Evolutionary conservation across 768 basidiomycete genomes (phyloP), one percentile per base, ranked within the genome.

Genomic region (Macrolepiota dolichaula): DNA sequence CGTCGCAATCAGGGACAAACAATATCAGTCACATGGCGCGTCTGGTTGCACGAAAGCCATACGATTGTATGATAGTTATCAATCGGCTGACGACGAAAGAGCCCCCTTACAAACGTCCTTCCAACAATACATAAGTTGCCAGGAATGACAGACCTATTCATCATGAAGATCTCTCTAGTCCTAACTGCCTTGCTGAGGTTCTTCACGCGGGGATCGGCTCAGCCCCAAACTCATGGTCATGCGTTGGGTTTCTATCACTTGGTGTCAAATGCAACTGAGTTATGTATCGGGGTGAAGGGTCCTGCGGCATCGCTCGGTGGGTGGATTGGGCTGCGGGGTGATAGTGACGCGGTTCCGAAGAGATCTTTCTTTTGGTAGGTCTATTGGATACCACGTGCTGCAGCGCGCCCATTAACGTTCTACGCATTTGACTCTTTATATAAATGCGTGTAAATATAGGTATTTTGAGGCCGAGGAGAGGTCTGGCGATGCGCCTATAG

Each of bases 381-480:
- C 4, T n/a, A n/a, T n/a, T n/a, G n/a, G n/a, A n/a, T n/a, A n/a
- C n/a, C n/a, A n/a, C n/a, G n/a, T n/a, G n/a, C n/a, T n/a, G n/a
- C n/a, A n/a, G n/a, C n/a, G n/a, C n/a, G n/a, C n/a, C n/a, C n/a
- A n/a, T n/a, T n/a, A n/a, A n/a, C n/a, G n/a, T n/a, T n/a, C n/a
- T n/a, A n/a, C n/a, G n/a, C n/a, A n/a, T n/a, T n/a, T n/a, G n/a
- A n/a, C n/a, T n/a, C n/a, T n/a, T n/a, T n/a, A n/a, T n/a, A n/a
- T n/a, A n/a, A n/a, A n/a, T n/a, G n/a, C n/a, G n/a, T n/a, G n/a
- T n/a, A n/a, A n/a, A n/a, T n/a, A 25, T 49, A 73, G 75, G 75
- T 69, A 66, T 49, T 76, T 74, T 57, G 67, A 72, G 46, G 73
- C 73, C 0, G 70, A 75, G 47, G 51, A 69, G 22, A 56, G 67